phyloP scores from a whole-genome alignment of 305 asterid genomes.

The Rubia peregrina region DNA sequence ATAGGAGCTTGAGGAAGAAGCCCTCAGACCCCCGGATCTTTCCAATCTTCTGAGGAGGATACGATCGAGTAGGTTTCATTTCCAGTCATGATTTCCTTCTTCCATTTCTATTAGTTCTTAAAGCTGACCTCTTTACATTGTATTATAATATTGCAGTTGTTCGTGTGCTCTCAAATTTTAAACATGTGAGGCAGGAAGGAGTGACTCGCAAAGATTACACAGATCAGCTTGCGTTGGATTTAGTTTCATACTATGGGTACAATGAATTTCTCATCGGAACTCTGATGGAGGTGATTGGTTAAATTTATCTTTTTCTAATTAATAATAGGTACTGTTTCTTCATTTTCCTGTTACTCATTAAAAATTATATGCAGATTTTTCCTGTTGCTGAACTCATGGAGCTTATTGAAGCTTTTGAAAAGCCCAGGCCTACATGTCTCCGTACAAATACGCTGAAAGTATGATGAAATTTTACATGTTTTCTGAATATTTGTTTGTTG shows the following conservation, averaged over 20 bases:
- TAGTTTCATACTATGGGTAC: slow-evolving; percentile 75
- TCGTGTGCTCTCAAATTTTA: slow-evolving; percentile 71
- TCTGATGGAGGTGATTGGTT: slow-evolving; percentile 64
- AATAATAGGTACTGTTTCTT: not conserved
- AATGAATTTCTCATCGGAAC: slow-evolving; percentile 61
- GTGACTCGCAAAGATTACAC: slow-evolving; percentile 63
- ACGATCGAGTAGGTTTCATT: slow-evolving; percentile 52
- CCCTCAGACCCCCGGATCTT: slow-evolving; percentile 74
- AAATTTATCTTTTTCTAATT: not conserved
- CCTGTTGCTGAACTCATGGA: slow-evolving; percentile 85
- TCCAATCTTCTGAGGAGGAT: slow-evolving; percentile 72
- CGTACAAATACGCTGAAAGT: slow-evolving; percentile 92
- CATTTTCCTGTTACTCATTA: slow-evolving; percentile 20
- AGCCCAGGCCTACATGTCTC: slow-evolving; percentile 81
- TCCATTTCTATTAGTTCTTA: slow-evolving; percentile 2
- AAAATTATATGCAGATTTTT: slow-evolving; percentile 53
- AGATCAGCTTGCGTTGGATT: slow-evolving; percentile 64
- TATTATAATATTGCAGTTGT: slow-evolving; percentile 47
- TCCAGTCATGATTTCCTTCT: slow-evolving; percentile 6
- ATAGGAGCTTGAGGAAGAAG: slow-evolving; percentile 85
- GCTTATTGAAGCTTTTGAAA: slow-evolving; percentile 91
- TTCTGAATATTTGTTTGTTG: not conserved
- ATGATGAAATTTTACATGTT: slow-evolving; percentile 2
- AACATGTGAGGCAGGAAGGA: slow-evolving; percentile 67
- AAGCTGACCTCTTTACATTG: slow-evolving; percentile 4